Conservation (phyloP, 257 asterid genomes). For the Capsicum baccatum region DNA sequence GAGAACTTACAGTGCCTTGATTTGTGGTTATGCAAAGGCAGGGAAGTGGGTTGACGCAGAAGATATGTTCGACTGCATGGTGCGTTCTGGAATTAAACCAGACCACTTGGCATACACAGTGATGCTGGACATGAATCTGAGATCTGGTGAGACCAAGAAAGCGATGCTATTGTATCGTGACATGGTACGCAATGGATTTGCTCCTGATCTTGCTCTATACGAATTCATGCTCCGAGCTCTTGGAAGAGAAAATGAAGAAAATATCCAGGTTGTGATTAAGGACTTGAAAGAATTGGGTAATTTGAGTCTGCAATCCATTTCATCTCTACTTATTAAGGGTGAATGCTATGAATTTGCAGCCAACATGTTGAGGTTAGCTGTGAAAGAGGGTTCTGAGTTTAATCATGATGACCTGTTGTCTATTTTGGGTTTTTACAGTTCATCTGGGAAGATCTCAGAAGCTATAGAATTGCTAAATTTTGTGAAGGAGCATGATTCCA, state of each 20-base stretch:
- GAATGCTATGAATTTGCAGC: slow-evolving; percentile 82
- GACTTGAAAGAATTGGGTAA: slow-evolving; percentile 70
- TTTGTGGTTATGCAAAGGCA: slow-evolving; percentile 90
- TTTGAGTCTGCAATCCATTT: slow-evolving; percentile 63
- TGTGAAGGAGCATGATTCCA: slow-evolving; percentile 62
- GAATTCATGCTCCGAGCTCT: slow-evolving; percentile 64
- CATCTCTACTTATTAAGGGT: slow-evolving; percentile 74
- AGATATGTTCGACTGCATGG: slow-evolving; percentile 76
- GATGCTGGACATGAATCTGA: slow-evolving; percentile 76
- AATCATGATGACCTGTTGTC: slow-evolving; percentile 60
- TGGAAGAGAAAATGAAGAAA: slow-evolving; percentile 56
- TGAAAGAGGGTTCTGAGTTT: slow-evolving; percentile 58
- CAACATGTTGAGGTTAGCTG: slow-evolving; percentile 64
- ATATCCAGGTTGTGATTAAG: slow-evolving; percentile 58
- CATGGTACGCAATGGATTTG: slow-evolving; percentile 71
- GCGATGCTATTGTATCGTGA: slow-evolving; percentile 65
- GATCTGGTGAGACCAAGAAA: slow-evolving; percentile 68
- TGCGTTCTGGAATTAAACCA: slow-evolving; percentile 80
- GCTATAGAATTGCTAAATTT: slow-evolving; percentile 76
- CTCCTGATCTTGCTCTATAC: slow-evolving; percentile 66
- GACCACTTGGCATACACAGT: slow-evolving; percentile 85
- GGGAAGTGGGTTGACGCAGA: slow-evolving; percentile 79
- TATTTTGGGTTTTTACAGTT: slow-evolving; percentile 83
- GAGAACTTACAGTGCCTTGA: slow-evolving; percentile 89
- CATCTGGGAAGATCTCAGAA: slow-evolving; percentile 72